Conservation (phyloP, 345 rosid species). For the Eucalyptus curtisii region DNA sequence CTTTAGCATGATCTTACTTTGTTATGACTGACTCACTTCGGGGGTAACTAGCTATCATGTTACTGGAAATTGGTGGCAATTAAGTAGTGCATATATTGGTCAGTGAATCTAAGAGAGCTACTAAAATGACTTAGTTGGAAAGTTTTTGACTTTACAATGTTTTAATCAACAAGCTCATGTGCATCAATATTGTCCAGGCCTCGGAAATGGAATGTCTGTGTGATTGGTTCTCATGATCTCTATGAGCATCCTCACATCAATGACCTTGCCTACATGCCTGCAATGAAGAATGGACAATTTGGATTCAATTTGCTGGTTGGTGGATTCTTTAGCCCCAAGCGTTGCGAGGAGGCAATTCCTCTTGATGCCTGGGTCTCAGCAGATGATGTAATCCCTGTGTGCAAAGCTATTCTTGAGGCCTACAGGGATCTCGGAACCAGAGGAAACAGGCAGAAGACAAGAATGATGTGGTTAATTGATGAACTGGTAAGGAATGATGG, state of each 20-base stretch:
- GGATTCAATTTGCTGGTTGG: conserved; percentile 93
- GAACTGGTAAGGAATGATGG: conserved; percentile 56
- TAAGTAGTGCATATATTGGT: neutral
- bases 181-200: conserved; percentile 31
- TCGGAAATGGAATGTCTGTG: conserved; percentile 95
- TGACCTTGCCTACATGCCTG: conserved; percentile 97
- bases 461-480: conserved; percentile 99
- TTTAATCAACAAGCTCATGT: neutral
- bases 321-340: conserved; percentile 85
- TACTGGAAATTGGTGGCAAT: neutral
- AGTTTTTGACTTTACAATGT: neutral
- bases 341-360: conserved; percentile 89
- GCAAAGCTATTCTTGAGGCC: conserved; percentile 78
- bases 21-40: neutral
- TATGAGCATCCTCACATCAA: conserved; percentile 98
- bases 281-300: conserved; percentile 56
- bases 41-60: neutral
- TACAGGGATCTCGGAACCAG: conserved; percentile 84
- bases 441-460: conserved; percentile 83
- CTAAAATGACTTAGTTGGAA: neutral
- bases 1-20: neutral
- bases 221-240: conserved; percentile 90
- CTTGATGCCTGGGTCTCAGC: conserved; percentile 93
- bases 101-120: neutral
- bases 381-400: conserved; percentile 57